Evolutionary conservation across 2,329 filamentous ascomycete species (phyloP).

Genomic region (Diplodia corticola): DNA sequence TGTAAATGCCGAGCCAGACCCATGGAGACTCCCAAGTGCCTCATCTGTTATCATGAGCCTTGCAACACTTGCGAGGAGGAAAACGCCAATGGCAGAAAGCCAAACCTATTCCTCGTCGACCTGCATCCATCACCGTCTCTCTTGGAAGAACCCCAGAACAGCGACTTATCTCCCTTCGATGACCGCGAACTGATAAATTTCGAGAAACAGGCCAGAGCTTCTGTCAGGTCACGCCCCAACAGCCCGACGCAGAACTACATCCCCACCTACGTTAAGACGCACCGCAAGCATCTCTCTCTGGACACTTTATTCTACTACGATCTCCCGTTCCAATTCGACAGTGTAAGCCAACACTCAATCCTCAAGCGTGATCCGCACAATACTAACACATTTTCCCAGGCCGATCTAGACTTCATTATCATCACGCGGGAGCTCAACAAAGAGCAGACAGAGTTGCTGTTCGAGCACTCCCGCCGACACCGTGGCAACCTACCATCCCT

Average conservation of each 20-base stretch:
- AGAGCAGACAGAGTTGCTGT: not conserved
- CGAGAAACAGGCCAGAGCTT: not conserved
- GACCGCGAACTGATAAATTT: not conserved
- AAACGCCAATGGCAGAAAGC: not conserved
- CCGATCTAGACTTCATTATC: conserved; percentile 5
- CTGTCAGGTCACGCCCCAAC: not conserved
- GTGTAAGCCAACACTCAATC: not conserved
- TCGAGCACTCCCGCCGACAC: conserved; percentile 2
- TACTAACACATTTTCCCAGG: not conserved
- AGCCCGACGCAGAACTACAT: not conserved
- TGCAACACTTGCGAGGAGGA: conserved; percentile 11
- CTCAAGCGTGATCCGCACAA: not conserved
- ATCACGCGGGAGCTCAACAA: not conserved
- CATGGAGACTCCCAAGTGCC: conserved; percentile 9
- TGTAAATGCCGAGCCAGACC: conserved; percentile 20
- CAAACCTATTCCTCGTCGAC: not conserved
- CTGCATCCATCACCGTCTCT: not conserved
- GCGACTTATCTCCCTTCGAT: not conserved
- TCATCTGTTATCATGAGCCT: conserved; percentile 15
- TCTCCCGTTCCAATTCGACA: conserved; percentile 15
- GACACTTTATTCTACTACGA: conserved; percentile 20
- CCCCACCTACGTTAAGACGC: not conserved
- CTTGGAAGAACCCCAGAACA: not conserved
- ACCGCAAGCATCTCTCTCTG: conserved; percentile 8
- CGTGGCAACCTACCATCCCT: not conserved